A percentile compares a stretch with the other conserved stretches of the same genome.
phyloP scores from a whole-genome alignment of 2,329 filamentous ascomycete genomes.

The Penicillium sp. region DNA sequence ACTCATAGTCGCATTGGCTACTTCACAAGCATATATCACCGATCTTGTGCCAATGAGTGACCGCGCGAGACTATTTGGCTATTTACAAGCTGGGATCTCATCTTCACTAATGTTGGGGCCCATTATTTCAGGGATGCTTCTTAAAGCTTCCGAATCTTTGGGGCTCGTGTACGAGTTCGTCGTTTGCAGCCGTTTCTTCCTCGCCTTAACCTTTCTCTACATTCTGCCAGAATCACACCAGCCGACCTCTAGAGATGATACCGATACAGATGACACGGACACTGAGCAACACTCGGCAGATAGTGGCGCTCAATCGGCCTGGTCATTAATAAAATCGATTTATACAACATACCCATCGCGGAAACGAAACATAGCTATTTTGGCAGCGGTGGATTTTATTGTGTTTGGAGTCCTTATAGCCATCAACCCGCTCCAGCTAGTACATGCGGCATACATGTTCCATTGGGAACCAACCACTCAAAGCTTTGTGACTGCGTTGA shows the following conservation, averaged over 20 bases:
- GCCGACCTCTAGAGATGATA: background rate
- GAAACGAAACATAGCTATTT: background rate
- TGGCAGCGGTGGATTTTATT: background rate
- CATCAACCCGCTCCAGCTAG: background rate
- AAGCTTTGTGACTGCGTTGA: background rate
- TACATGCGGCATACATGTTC: background rate
- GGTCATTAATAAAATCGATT: background rate
- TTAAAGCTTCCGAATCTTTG: background rate
- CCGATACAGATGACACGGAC: background rate
- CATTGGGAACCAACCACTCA: conserved; percentile 1
- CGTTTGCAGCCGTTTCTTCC: background rate
- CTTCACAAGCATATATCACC: conserved; percentile 2
- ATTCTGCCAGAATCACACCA: conserved; percentile 1
- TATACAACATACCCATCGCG: background rate
- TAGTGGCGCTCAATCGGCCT: background rate
- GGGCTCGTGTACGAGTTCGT: background rate
- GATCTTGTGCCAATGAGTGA: background rate
- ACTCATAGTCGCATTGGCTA: background rate
- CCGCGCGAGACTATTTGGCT: background rate
- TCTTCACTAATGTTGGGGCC: background rate
- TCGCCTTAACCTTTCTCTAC: background rate
- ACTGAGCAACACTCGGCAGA: background rate
- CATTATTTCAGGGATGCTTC: background rate
- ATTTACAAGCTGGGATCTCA: background rate
- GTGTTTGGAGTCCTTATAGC: background rate